Conservation (phyloP, 768 basidiomycete species). For the Pleurotus tuber-regium region DNA sequence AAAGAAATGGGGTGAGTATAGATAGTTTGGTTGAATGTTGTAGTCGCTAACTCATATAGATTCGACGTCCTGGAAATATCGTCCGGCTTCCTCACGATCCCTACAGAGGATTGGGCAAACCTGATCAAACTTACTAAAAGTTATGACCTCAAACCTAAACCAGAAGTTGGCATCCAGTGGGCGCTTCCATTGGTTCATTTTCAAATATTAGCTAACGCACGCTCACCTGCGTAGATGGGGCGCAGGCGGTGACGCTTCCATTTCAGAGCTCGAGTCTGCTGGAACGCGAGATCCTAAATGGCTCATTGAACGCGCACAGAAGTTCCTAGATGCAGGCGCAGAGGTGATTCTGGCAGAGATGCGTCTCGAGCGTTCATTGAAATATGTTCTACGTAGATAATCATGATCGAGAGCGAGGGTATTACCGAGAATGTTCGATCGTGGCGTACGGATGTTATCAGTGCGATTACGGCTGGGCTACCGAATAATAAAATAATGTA, state of each 20-base stretch:
- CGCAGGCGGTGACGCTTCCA: conserved; percentile 39
- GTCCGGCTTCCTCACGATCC: conserved; percentile 44
- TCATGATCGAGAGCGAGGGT: conserved; percentile 46
- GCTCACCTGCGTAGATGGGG: conserved; percentile 27
- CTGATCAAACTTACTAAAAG: conserved; percentile 37
- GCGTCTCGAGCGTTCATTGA: background rate
- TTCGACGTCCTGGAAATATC: conserved; percentile 46
- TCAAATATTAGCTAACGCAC: background rate
- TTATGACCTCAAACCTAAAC: conserved; percentile 40
- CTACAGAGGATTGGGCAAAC: conserved; percentile 39
- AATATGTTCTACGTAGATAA: conserved; percentile 22
- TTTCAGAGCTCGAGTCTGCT: conserved; percentile 35
- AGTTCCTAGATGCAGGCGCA: conserved; percentile 39
- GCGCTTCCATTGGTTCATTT: background rate
- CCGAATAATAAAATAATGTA: conserved; percentile 42
- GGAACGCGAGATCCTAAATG: conserved; percentile 38
- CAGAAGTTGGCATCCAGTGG: conserved; percentile 41
- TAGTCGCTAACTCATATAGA: conserved; percentile 13
- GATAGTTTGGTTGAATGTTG: background rate
- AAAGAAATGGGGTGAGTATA: conserved; percentile 32
- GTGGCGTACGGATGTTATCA: conserved; percentile 43
- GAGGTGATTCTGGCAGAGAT: conserved; percentile 26
- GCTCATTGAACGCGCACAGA: conserved; percentile 38
- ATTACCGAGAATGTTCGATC: conserved; percentile 43
- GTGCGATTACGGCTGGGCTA: conserved; percentile 35